Conservation (phyloP, 495 filamentous ascomycete genomes). For the Xylaria curta region DNA sequence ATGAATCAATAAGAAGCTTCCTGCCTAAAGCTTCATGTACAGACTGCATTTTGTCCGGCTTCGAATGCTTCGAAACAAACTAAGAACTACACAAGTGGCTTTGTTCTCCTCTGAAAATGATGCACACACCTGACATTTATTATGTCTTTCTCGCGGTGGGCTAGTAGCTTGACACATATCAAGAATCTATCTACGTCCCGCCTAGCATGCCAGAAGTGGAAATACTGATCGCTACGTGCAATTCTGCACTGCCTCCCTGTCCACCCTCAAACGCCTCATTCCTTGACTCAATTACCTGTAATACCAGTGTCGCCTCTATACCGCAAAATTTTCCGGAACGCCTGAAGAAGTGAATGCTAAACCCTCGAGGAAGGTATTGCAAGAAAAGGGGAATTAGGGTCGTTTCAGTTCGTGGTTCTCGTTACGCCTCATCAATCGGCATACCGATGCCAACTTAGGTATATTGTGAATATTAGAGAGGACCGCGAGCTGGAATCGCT, state of each 20-base stretch:
- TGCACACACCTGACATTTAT: conserved; percentile 29
- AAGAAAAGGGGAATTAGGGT: conserved; percentile 26
- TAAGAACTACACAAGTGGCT: conserved; percentile 17
- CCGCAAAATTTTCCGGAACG: conserved; percentile 34
- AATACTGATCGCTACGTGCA: conserved; percentile 28
- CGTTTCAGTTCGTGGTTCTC: conserved; percentile 24
- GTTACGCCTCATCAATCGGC: conserved; percentile 23
- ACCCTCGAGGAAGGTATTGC: conserved; percentile 21
- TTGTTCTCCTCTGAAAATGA: conserved; percentile 25
- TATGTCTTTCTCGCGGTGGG: conserved; percentile 18
- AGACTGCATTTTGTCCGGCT: conserved; percentile 23
- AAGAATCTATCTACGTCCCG: conserved; percentile 24
- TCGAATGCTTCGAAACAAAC: conserved; percentile 21
- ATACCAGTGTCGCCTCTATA: conserved; percentile 29
- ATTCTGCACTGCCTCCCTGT: conserved; percentile 26
- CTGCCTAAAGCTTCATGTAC: conserved; percentile 31
- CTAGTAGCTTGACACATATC: conserved; percentile 30
- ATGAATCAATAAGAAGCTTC: conserved; percentile 12
- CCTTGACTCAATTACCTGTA: conserved; percentile 31
- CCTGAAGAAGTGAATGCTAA: conserved; percentile 30
- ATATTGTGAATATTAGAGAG: conserved; percentile 11
- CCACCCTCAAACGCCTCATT: conserved; percentile 34
- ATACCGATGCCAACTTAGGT: conserved; percentile 23
- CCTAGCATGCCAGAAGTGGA: conserved; percentile 29
- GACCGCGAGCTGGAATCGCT: not conserved